These are phyloP conservation scores for Crithidia fasciculata DNA, from an alignment of 208 protist genomes.

Conservation along the genomic window DNA sequence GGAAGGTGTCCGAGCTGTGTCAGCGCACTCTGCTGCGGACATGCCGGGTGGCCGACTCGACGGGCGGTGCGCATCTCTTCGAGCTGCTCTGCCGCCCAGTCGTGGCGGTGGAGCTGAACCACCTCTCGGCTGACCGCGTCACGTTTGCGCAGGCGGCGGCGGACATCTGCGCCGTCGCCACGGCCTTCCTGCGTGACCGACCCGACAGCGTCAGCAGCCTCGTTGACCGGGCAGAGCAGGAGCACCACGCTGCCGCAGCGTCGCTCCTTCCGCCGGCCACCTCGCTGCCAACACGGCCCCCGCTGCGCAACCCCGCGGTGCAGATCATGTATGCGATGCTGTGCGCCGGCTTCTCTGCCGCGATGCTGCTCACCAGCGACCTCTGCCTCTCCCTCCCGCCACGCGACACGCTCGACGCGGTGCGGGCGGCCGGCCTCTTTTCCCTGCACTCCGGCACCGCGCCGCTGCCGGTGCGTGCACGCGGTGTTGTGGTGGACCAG, in stretches of 20 bases:
- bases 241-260: constrained; percentile 4
- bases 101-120: constrained; percentile 24
- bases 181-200: constrained; percentile 12
- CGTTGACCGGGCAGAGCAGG: constrained; percentile 17
- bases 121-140: constrained; percentile 20
- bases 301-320: constrained; percentile 30
- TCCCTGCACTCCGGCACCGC: constrained; percentile 40
- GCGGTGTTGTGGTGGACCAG: constrained; percentile 27
- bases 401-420: constrained; percentile 54
- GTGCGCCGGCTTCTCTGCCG: constrained; percentile 56
- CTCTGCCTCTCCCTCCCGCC: constrained; percentile 57
- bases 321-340: constrained; percentile 65
- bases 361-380: constrained; percentile 57
- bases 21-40: constrained; percentile 9
- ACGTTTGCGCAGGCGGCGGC: constrained; percentile 37
- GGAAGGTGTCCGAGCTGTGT: constrained; percentile 5
- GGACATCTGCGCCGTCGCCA: constrained; percentile 35
- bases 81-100: constrained; percentile 17
- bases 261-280: not conserved
- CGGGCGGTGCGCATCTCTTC: not conserved
- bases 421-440: constrained; percentile 50
- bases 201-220: constrained; percentile 8
- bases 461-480: constrained; percentile 52
- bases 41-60: constrained; percentile 7
- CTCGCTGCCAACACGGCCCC: constrained; percentile 33